phyloP scores from a whole-genome alignment of 352 stramenopile genomes.

The Phytopythium helicoides region DNA sequence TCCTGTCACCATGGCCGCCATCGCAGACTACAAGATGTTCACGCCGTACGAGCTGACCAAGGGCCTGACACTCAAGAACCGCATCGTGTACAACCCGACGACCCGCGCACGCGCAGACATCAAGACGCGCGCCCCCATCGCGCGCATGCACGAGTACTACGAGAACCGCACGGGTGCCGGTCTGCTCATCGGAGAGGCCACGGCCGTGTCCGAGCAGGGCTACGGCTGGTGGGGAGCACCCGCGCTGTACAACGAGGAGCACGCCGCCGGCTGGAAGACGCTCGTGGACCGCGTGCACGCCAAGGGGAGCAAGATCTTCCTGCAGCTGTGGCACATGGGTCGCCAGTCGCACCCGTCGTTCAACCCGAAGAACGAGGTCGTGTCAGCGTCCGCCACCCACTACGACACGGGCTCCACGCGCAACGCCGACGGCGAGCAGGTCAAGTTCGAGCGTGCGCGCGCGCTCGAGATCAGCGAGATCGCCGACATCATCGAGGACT shows the following conservation, averaged over 20 bases:
- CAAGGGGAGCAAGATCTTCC: too few species aligned
- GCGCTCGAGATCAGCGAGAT: constrained; percentile 78
- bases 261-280: too few species aligned
- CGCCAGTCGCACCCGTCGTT: too few species aligned
- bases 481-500: too few species aligned
- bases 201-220: constrained; percentile 34
- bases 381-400: constrained; percentile 40
- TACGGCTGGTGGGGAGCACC: constrained; percentile 30
- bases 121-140: constrained; percentile 27
- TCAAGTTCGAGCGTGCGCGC: constrained; percentile 39
- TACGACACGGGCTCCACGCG: constrained; percentile 21
- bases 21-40: constrained; percentile 44
- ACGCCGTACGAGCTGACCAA: constrained; percentile 29
- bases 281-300: too few species aligned
- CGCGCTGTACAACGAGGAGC: constrained; percentile 35
- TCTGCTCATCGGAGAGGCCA: constrained; percentile 63
- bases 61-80: constrained; percentile 44
- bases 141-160: constrained; percentile 60
- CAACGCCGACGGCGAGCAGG: constrained; percentile 20
- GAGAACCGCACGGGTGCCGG: constrained; percentile 50
- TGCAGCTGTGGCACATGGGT: too few species aligned
- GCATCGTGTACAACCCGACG: constrained; percentile 46
- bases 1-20: too few species aligned
- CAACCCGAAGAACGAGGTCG: too few species aligned
- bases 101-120: constrained; percentile 32